Evolutionary conservation across 306 rosid species (phyloP), one percentile per base, ranked within the genome.

Genomic region (Gastrolobium villosum): DNA sequence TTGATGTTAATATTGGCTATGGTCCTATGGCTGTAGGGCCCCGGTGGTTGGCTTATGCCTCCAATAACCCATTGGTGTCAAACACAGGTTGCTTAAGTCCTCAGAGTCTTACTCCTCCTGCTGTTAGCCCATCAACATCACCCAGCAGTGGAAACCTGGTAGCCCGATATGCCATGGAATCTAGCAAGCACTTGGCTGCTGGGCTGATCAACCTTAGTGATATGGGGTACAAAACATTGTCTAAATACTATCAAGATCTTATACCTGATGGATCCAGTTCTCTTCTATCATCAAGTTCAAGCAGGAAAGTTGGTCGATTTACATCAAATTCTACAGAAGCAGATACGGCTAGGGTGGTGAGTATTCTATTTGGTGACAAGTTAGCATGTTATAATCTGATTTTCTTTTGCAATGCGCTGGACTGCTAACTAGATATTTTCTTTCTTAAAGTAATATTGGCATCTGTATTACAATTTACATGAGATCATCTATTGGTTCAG

Each of bases 1-100:
- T 80, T 79, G 94, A 93, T 83, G 87, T 93, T 76, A 95, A 95
- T 82, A 87, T 96, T 56, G 98, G 99, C 83, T 90, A 88, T 81
- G 99, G 99, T 64, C 99, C 99, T 34, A 91, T 96, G 98, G 94
- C 97, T 46, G 89, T 96, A 41, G 99, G 99, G 75, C 90, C 94
- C 34, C 90, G 97, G 76, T 96, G 99, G 99, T 83, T 93, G 79
- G 98, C 98, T 36, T 96, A 96, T 81, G 92, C 98, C 54, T 90
- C 98, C 57, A 93, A 85, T 89, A 93, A 82, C 79, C 92, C 97
- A 34, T 48, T 93, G 84, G 77, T 84, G 65, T 90, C 92, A 70
- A 96, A 79, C 72, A 81, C 87, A 15, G 91, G 93, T 66, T 90
- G 91, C 77, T 76, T 96, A 56, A 96, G 98, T 85, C 99, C 99